Percentiles rank a stretch among this genome's conserved stretches.
Conservation (phyloP, 306 rosid genomes). For the Arachis hypogaea region DNA sequence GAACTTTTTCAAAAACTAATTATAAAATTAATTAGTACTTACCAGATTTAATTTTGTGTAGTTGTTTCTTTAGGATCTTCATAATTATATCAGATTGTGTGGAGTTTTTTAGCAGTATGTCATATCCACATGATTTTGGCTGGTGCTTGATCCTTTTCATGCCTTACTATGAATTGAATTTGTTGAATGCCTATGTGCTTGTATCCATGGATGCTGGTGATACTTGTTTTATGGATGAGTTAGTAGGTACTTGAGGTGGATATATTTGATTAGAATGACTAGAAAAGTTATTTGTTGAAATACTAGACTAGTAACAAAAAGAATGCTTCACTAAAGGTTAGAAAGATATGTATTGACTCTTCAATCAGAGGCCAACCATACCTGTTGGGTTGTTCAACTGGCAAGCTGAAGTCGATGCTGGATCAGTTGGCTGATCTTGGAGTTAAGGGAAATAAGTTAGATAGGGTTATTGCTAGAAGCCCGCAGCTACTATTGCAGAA, state of each 20-base stretch:
- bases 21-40: background rate
- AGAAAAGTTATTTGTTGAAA: conserved; percentile 32
- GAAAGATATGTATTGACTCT: conserved; percentile 48
- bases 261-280: conserved; percentile 27
- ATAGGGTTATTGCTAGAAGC: conserved; percentile 69
- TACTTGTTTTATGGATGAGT: conserved; percentile 5
- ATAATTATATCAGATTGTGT: background rate
- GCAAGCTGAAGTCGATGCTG: conserved; percentile 67
- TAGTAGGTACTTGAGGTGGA: background rate
- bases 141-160: conserved; percentile 7
- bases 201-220: conserved; percentile 14
- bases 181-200: conserved; percentile 11
- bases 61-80: conserved; percentile 1
- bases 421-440: conserved; percentile 67
- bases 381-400: conserved; percentile 77
- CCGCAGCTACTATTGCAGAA: conserved; percentile 72
- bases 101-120: background rate
- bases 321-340: conserved; percentile 58
- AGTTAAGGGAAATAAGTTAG: conserved; percentile 65
- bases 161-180: conserved; percentile 10
- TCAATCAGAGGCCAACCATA: conserved; percentile 89
- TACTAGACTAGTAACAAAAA: conserved; percentile 5
- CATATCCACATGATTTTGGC: conserved; percentile 14
- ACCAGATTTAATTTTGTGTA: background rate
- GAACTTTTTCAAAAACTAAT: background rate